These are phyloP conservation scores for Exophiala sp. DNA, from an alignment of 2,329 filamentous ascomycete species.

Conservation along the genomic window DNA sequence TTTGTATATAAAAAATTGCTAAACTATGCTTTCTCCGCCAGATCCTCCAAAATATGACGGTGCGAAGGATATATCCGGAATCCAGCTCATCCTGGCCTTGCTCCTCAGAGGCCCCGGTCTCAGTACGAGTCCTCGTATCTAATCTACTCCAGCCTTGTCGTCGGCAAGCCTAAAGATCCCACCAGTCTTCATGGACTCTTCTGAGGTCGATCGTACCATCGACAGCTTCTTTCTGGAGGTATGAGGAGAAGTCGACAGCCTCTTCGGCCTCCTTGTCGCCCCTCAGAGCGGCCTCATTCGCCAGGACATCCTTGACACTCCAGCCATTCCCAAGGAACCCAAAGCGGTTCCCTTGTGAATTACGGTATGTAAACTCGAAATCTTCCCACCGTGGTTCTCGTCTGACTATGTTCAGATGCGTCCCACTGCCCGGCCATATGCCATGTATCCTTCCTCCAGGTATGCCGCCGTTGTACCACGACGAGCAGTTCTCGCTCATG, in stretches of 20 bases:
- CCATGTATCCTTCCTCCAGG: conserved; percentile 61
- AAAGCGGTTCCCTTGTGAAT: conserved; percentile 2
- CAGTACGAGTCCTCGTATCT: too few species aligned
- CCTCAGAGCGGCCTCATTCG: neutral
- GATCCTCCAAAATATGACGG: too few species aligned
- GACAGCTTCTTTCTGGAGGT: conserved; percentile 4
- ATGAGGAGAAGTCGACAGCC: conserved; percentile 1
- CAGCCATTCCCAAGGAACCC: conserved; percentile 4
- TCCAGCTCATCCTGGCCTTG: too few species aligned
- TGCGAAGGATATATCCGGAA: too few species aligned
- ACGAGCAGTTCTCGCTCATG: conserved; percentile 47
- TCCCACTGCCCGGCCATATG: conserved; percentile 63
- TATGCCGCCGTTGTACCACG: conserved; percentile 64
- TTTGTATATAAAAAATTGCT: too few species aligned
- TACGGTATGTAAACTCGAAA: conserved; percentile 43
- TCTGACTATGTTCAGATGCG: conserved; percentile 55
- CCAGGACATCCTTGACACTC: neutral
- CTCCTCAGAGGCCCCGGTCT: too few species aligned
- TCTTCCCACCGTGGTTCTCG: conserved; percentile 55
- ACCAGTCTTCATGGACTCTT: conserved; percentile 15
- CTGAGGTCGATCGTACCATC: conserved; percentile 8
- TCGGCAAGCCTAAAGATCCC: neutral
- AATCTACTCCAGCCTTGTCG: too few species aligned
- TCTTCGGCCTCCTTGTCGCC: neutral
- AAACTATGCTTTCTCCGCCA: too few species aligned